These are phyloP conservation scores for Geotrichum histeridarum DNA, from an alignment of 1,139 yeast species.

Conservation along the genomic window DNA sequence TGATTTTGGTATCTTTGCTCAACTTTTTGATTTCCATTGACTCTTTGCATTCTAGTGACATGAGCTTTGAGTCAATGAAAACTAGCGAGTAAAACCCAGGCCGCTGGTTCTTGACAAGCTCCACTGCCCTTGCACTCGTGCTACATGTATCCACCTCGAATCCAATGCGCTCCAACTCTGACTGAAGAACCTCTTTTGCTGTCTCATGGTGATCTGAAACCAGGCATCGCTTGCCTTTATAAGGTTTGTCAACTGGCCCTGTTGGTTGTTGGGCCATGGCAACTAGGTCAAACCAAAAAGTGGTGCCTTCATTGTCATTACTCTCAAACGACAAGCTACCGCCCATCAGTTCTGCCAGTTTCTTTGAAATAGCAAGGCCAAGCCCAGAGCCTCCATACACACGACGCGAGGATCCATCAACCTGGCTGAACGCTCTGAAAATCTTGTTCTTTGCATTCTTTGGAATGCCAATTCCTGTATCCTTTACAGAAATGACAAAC, in stretches of 20 bases:
- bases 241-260: conserved; percentile 27
- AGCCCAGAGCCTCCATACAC: conserved; percentile 58
- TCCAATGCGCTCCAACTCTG: conserved; percentile 36
- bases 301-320: conserved; percentile 49
- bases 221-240: conserved; percentile 34
- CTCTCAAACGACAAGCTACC: conserved; percentile 52
- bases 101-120: neutral
- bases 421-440: conserved; percentile 58
- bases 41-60: conserved; percentile 24
- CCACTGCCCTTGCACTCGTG: conserved; percentile 12
- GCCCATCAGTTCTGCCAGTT: conserved; percentile 55
- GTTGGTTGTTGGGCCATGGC: conserved; percentile 31
- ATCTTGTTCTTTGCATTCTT: conserved; percentile 46
- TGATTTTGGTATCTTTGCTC: conserved; percentile 26
- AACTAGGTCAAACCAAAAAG: conserved; percentile 44
- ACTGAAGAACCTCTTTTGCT: conserved; percentile 39
- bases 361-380: conserved; percentile 56
- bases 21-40: conserved; percentile 21
- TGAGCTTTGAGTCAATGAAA: conserved; percentile 28
- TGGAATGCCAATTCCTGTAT: conserved; percentile 63
- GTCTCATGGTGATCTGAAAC: conserved; percentile 40
- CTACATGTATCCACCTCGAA: conserved; percentile 35
- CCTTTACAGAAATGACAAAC: conserved; percentile 44
- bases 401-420: conserved; percentile 55
- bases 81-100: conserved; percentile 25